A percentile compares a stretch with the other conserved stretches of the same genome.
Conservation (phyloP, 768 basidiomycete genomes). For the Phaffia australis region DNA sequence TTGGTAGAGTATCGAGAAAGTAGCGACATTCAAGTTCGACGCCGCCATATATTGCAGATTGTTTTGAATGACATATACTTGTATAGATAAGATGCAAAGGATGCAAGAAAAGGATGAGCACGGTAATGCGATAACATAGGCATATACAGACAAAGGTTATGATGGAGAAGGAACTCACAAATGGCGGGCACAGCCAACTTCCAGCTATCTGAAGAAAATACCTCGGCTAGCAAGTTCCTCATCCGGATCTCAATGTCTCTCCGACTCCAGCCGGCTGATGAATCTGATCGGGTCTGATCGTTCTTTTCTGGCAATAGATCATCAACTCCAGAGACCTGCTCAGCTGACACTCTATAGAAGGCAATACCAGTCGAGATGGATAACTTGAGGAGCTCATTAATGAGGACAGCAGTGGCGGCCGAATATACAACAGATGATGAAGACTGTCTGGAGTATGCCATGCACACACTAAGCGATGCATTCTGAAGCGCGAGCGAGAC, state of each 20-base stretch:
- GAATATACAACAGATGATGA: slow-evolving; percentile 68
- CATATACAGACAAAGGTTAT: not conserved
- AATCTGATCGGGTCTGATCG: not conserved
- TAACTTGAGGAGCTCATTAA: slow-evolving; percentile 90
- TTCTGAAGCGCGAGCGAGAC: slow-evolving; percentile 66
- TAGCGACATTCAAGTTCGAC: slow-evolving; percentile 84
- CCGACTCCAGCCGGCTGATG: not conserved
- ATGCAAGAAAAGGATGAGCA: not conserved
- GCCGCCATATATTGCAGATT: slow-evolving; percentile 91
- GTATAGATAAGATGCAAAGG: not conserved
- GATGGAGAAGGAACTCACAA: slow-evolving; percentile 53
- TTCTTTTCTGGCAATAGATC: not conserved
- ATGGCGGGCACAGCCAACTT: slow-evolving; percentile 94
- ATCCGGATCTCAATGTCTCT: slow-evolving; percentile 6
- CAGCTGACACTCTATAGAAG: slow-evolving; percentile 48
- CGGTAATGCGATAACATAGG: not conserved
- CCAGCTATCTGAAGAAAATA: slow-evolving; percentile 89
- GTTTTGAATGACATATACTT: slow-evolving; percentile 62
- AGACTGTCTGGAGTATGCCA: slow-evolving; percentile 93
- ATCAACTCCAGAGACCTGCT: slow-evolving; percentile 27
- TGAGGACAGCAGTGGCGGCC: slow-evolving; percentile 83
- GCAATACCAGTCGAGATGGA: slow-evolving; percentile 77
- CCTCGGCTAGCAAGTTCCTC: slow-evolving; percentile 40
- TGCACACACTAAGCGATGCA: slow-evolving; percentile 77
- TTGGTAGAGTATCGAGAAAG: slow-evolving; percentile 93